Evolutionary conservation across 805 yeast genomes (phyloP).

Genomic region (Candida nanaspora): DNA sequence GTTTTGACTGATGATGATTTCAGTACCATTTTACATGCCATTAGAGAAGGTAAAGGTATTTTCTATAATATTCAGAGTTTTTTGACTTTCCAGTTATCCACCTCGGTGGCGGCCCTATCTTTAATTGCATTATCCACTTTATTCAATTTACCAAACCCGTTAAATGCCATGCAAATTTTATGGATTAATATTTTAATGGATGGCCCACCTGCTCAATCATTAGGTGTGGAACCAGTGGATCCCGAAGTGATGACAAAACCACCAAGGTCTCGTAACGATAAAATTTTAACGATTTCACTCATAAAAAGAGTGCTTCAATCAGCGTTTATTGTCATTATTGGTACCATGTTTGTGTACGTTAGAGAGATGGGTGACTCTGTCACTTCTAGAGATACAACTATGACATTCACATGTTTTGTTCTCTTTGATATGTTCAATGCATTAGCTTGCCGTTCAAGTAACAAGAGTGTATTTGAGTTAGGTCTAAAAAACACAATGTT

Average conservation of each 20-base stretch:
- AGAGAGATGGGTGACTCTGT: conserved; percentile 82
- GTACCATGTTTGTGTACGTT: conserved; percentile 82
- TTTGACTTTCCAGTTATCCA: conserved; percentile 90
- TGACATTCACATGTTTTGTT: conserved; percentile 98
- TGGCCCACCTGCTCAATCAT: conserved; percentile 97
- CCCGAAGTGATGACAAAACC: conserved; percentile 93
- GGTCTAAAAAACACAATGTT: conserved; percentile 87
- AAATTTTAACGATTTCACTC: conserved; percentile 66
- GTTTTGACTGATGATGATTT: conserved; percentile 95
- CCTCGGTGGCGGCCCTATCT: conserved; percentile 91
- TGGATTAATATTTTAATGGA: conserved; percentile 98
- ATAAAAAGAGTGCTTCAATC: conserved; percentile 69
- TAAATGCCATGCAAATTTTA: conserved; percentile 96
- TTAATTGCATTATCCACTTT: conserved; percentile 82
- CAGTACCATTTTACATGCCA: conserved; percentile 86
- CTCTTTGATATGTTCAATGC: conserved; percentile 97
- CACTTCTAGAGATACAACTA: conserved; percentile 94
- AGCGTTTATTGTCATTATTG: conserved; percentile 69
- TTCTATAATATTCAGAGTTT: conserved; percentile 93
- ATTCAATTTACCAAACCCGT: conserved; percentile 84
- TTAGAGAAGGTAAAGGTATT: conserved; percentile 96
- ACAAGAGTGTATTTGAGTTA: conserved; percentile 74
- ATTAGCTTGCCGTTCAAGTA: conserved; percentile 80
- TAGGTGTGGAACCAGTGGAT: conserved; percentile 97
- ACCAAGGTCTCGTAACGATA: conserved; percentile 86